These are phyloP conservation scores for Lachnellula willkommii DNA, from an alignment of 2,329 filamentous ascomycete genomes.

Conservation along the genomic window DNA sequence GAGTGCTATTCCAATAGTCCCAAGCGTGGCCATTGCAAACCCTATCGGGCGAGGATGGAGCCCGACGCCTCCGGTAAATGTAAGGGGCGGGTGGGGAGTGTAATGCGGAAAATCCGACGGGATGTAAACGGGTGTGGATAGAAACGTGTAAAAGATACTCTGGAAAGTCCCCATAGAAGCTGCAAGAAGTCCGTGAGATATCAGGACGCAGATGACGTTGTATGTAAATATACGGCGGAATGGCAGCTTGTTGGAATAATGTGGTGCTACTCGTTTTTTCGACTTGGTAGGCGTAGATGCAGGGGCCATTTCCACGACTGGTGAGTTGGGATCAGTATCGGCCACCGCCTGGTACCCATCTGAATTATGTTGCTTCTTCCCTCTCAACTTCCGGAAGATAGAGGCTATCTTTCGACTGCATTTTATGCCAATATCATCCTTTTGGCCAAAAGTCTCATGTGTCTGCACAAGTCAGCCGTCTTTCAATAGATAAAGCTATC, in stretches of 20 bases:
- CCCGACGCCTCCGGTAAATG: constrained; percentile 67
- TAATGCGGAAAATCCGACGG: constrained; percentile 41
- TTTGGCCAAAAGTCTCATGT: constrained; percentile 32
- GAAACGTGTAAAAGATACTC: constrained; percentile 56
- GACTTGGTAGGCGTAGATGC: constrained; percentile 12
- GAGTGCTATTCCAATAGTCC: constrained; percentile 67
- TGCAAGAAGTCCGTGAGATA: constrained; percentile 53
- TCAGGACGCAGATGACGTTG: constrained; percentile 40
- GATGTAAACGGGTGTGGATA: constrained; percentile 50
- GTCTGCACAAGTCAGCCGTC: constrained; percentile 30
- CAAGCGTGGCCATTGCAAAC: constrained; percentile 72
- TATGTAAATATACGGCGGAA: constrained; percentile 39
- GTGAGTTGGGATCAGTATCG: constrained; percentile 7
- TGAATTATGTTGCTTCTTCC: not conserved
- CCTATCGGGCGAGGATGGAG: constrained; percentile 66
- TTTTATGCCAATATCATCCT: constrained; percentile 27
- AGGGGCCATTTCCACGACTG: constrained; percentile 7
- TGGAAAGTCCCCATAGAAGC: constrained; percentile 58
- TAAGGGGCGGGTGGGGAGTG: constrained; percentile 29
- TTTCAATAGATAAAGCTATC: not conserved
- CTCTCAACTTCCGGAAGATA: constrained; percentile 11
- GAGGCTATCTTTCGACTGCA: constrained; percentile 19
- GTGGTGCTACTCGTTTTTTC: constrained; percentile 22
- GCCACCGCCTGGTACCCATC: constrained; percentile 7
- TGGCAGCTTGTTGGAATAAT: constrained; percentile 36